These are phyloP conservation scores for Dinochytrium kinnereticum DNA, from an alignment of 371 early-diverging fungal genomes.

Conservation along the genomic window DNA sequence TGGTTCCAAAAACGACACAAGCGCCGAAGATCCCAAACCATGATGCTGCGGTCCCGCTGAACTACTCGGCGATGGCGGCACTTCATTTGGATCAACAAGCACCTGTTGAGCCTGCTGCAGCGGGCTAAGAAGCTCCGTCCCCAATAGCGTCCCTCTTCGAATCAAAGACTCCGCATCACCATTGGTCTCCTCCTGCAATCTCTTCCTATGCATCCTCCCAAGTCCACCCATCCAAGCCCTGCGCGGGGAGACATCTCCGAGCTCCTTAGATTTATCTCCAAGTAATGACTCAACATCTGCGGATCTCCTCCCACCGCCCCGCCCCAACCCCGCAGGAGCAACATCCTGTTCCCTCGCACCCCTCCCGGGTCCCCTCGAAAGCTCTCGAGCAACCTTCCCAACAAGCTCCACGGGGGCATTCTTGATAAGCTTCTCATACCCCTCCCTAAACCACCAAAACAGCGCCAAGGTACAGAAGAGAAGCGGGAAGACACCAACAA, in stretches of 20 bases:
- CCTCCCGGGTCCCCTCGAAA: not conserved
- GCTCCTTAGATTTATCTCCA: slow-evolving; percentile 9
- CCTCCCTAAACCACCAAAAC: slow-evolving; percentile 50
- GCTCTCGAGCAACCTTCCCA: slow-evolving; percentile 40
- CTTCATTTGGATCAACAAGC: too few species aligned
- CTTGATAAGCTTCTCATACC: slow-evolving; percentile 49
- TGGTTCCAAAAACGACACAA: slow-evolving; percentile 9
- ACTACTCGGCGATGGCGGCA: too few species aligned
- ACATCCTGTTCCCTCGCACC: not conserved
- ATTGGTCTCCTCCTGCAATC: slow-evolving; percentile 1
- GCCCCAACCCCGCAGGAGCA: not conserved
- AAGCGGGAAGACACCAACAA: slow-evolving; percentile 50
- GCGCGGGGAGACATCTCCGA: slow-evolving; percentile 4
- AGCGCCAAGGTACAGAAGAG: slow-evolving; percentile 37
- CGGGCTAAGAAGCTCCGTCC: slow-evolving; percentile 9
- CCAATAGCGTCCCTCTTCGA: slow-evolving; percentile 7
- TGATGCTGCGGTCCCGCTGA: too few species aligned
- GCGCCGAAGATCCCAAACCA: too few species aligned
- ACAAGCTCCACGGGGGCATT: slow-evolving; percentile 50
- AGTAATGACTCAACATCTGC: not conserved
- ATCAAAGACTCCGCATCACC: slow-evolving; percentile 1
- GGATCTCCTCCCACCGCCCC: too few species aligned
- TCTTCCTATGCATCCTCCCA: not conserved
- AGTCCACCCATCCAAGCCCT: slow-evolving; percentile 1
- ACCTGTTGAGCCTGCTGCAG: not conserved